A percentile compares a stretch with the other conserved stretches of the same genome.
These are phyloP conservation scores for Neodidymelliopsis sp. DNA, from an alignment of 2,329 filamentous ascomycete species.

Conservation along the genomic window DNA sequence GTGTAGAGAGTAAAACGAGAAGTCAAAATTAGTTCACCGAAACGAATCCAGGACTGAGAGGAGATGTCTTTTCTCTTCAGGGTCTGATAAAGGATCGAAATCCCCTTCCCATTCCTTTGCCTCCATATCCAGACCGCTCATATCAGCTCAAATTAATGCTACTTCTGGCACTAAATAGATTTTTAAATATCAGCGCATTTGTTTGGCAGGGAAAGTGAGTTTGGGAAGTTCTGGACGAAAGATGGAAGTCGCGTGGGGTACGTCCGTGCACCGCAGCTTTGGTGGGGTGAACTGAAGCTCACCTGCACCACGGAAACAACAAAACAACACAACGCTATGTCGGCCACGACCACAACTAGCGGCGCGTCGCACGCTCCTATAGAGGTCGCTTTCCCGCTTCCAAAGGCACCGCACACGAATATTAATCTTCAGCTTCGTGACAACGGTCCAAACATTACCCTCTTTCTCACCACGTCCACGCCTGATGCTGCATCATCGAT, in stretches of 20 bases:
- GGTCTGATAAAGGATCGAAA: slow-evolving; percentile 73
- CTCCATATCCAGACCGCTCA: slow-evolving; percentile 25
- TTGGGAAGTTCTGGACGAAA: not conserved
- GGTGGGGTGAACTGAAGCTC: slow-evolving; percentile 16
- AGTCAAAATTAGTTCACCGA: slow-evolving; percentile 69
- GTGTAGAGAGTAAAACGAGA: not conserved
- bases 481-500: slow-evolving; percentile 49
- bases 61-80: slow-evolving; percentile 81
- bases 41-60: slow-evolving; percentile 89
- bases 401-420: slow-evolving; percentile 63
- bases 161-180: too few relatives aligned
- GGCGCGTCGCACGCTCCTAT: slow-evolving; percentile 50
- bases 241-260: slow-evolving; percentile 12
- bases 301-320: slow-evolving; percentile 2
- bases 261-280: slow-evolving; percentile 11
- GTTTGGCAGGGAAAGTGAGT: too few relatives aligned
- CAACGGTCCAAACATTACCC: slow-evolving; percentile 59
- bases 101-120: slow-evolving; percentile 64
- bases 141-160: too few relatives aligned
- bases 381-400: slow-evolving; percentile 65
- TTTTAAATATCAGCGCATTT: too few relatives aligned
- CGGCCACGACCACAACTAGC: slow-evolving; percentile 19
- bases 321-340: slow-evolving; percentile 26
- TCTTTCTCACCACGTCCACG: slow-evolving; percentile 63
- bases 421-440: slow-evolving; percentile 67